phyloP scores from a whole-genome alignment of 2,329 filamentous ascomycete genomes.

The Arachnopeziza araneosa region DNA sequence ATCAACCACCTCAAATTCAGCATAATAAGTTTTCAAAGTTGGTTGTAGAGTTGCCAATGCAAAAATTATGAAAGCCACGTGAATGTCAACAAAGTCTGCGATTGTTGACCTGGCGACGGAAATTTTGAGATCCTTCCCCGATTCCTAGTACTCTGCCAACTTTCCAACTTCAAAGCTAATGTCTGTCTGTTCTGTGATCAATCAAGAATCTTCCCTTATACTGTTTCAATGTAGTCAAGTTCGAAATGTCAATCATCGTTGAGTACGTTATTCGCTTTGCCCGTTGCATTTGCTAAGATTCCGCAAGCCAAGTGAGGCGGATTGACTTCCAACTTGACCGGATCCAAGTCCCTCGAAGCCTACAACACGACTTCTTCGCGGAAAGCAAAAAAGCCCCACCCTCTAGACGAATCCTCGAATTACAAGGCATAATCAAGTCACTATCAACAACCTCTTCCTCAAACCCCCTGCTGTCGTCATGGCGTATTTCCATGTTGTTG shows the following conservation, averaged over 20 bases:
- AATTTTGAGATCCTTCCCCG: neutral
- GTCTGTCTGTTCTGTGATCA: neutral
- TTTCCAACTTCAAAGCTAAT: neutral
- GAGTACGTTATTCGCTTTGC: slow-evolving; percentile 32
- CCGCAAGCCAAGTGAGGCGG: slow-evolving; percentile 48
- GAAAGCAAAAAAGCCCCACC: slow-evolving; percentile 30
- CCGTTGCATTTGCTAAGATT: slow-evolving; percentile 4
- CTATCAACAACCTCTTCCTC: slow-evolving; percentile 66
- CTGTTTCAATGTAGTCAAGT: neutral
- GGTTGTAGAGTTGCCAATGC: too few species aligned
- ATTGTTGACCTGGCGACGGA: neutral
- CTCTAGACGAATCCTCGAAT: slow-evolving; percentile 50
- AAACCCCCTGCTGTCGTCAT: slow-evolving; percentile 53
- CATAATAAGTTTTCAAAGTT: too few species aligned
- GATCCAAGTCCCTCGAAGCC: slow-evolving; percentile 43
- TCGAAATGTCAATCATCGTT: slow-evolving; percentile 40
- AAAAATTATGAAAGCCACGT: too few species aligned
- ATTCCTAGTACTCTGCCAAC: neutral
- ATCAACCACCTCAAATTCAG: too few species aligned
- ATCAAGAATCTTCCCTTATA: neutral
- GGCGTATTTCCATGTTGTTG: slow-evolving; percentile 57
- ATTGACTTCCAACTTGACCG: slow-evolving; percentile 62
- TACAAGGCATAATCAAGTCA: slow-evolving; percentile 64
- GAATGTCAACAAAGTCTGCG: too few species aligned
- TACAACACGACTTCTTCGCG: slow-evolving; percentile 34